These are phyloP conservation scores for Dendrostoma leiphaemia DNA, from an alignment of 2,329 filamentous ascomycete genomes.

Conservation along the genomic window DNA sequence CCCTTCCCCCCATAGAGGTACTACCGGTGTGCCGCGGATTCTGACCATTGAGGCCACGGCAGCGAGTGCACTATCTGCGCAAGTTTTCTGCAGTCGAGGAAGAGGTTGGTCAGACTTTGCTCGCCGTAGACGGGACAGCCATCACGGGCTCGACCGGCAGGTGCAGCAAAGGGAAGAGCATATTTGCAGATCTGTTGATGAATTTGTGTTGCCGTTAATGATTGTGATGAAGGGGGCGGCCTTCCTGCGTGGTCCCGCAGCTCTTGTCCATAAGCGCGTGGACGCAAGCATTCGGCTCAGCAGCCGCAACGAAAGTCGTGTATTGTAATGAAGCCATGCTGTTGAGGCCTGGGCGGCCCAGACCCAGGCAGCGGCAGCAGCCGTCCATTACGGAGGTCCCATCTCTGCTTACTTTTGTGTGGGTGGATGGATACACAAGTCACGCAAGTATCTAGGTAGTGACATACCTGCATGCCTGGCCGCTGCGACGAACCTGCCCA, in stretches of 20 bases:
- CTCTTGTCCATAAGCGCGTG: neutral
- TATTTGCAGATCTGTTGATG: no score
- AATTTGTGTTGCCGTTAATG: neutral
- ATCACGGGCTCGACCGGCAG: no score
- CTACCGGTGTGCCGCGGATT: neutral
- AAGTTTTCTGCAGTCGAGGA: neutral
- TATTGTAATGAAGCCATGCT: neutral
- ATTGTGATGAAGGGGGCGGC: neutral
- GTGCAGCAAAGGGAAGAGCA: no score
- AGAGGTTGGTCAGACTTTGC: neutral
- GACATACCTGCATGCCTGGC: neutral
- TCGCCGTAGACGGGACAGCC: no score
- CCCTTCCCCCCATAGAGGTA: neutral
- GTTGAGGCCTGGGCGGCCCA: neutral
- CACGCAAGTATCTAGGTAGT: no score
- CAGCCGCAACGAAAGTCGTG: neutral
- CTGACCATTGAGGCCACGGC: neutral
- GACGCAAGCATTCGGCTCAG: neutral
- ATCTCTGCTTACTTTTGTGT: neutral
- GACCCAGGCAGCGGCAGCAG: neutral
- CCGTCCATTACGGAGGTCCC: neutral
- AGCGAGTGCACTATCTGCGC: neutral
- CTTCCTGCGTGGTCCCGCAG: neutral
- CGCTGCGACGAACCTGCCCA: no score
- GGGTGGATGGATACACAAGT: no score